Evolutionary conservation across 2,329 filamentous ascomycete genomes (phyloP).

Genomic region (Fusarium robinianum): DNA sequence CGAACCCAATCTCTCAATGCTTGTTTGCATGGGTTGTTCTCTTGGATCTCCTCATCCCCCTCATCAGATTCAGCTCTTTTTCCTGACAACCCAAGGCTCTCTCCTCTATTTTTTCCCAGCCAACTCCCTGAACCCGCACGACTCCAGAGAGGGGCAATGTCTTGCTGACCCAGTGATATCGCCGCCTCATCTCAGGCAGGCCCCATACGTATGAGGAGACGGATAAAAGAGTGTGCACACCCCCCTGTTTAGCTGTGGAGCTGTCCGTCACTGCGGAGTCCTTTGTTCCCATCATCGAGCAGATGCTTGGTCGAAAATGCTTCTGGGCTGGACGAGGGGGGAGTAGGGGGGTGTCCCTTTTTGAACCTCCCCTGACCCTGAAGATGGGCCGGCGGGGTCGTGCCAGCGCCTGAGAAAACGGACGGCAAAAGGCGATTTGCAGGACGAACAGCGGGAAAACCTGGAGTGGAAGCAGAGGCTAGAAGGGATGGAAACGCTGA

Average conservation of each 20-base stretch:
- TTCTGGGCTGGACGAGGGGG: slow-evolving; percentile 21
- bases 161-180: slow-evolving; percentile 27
- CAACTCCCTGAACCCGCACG: slow-evolving; percentile 5
- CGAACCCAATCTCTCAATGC: slow-evolving; percentile 7
- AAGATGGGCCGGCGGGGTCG: no score
- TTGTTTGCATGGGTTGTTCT: no score
- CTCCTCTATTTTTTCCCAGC: slow-evolving; percentile 1
- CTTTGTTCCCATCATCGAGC: slow-evolving; percentile 6
- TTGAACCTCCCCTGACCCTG: slow-evolving; percentile 7
- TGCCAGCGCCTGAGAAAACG: slow-evolving; percentile 21
- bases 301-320: slow-evolving; percentile 17
- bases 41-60: slow-evolving; percentile 10
- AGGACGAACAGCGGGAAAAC: no score
- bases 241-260: slow-evolving; percentile 34
- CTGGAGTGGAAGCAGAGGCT: no score
- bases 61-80: slow-evolving; percentile 22
- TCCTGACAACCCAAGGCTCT: no score
- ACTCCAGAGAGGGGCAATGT: slow-evolving; percentile 3
- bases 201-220: slow-evolving; percentile 15
- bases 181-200: slow-evolving; percentile 20
- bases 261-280: slow-evolving; percentile 27
- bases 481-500: no score
- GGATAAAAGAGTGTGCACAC: slow-evolving; percentile 8
- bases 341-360: slow-evolving; percentile 28
- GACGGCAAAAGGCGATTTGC: slow-evolving; percentile 15